Percentiles rank a stretch among this genome's conserved stretches.
These are phyloP conservation scores for Chaetomium tenue DNA, from an alignment of 495 filamentous ascomycete species.

Conservation along the genomic window DNA sequence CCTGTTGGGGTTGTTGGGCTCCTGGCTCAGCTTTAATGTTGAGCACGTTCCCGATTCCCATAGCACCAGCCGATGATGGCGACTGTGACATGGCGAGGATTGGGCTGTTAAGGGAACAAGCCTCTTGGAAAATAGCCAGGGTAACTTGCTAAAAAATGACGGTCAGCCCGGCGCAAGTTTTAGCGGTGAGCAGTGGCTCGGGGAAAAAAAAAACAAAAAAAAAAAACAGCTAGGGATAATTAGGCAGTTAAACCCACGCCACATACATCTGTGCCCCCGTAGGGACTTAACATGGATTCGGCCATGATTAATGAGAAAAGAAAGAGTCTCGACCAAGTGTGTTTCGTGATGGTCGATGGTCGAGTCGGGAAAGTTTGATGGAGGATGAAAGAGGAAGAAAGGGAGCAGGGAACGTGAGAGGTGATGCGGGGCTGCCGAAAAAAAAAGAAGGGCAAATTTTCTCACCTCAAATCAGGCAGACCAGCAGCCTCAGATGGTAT, in stretches of 20 bases:
- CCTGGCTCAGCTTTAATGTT: slow-evolving; percentile 33
- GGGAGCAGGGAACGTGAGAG: not conserved
- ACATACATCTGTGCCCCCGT: not conserved
- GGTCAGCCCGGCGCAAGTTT: not conserved
- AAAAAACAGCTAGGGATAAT: not conserved
- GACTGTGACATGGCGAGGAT: slow-evolving; percentile 37
- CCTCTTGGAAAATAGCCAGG: not conserved
- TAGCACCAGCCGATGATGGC: slow-evolving; percentile 35
- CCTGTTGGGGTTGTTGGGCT: slow-evolving; percentile 13
- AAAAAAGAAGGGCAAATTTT: slow-evolving; percentile 11
- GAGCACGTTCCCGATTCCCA: slow-evolving; percentile 42
- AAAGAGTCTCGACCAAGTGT: not conserved
- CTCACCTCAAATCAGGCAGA: slow-evolving; percentile 12
- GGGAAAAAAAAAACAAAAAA: not conserved
- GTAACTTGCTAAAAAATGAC: slow-evolving; percentile 2
- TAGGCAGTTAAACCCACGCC: slow-evolving; percentile 4
- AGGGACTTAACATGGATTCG: not conserved
- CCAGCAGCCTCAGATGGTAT: not conserved
- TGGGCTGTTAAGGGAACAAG: slow-evolving; percentile 1
- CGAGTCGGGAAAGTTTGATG: not conserved
- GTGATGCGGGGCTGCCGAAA: slow-evolving; percentile 14
- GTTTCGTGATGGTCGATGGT: slow-evolving; percentile 4
- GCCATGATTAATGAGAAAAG: not conserved
- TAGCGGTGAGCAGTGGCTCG: slow-evolving; percentile 14
- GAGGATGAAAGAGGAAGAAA: slow-evolving; percentile 13